Percentiles rank a stretch among this genome's conserved stretches.
Conservation (phyloP, 1,139 yeast genomes). For the Diutina catenulata region DNA sequence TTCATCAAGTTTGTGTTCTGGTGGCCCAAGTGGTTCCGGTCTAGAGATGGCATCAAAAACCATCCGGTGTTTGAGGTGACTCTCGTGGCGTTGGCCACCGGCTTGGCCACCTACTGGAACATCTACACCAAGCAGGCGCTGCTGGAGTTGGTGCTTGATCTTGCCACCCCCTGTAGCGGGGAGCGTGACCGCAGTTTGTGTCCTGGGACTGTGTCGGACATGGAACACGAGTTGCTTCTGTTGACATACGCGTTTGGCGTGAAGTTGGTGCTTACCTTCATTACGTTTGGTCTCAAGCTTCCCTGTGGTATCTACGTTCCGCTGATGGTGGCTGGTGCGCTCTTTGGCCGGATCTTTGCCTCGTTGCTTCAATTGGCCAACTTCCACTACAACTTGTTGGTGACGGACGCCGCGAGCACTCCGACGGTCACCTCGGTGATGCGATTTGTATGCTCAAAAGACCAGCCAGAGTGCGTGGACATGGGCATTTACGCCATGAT, state of each 20-base stretch:
- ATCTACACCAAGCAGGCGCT: conserved; percentile 43
- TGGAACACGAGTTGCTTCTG: conserved; percentile 21
- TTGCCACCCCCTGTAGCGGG: conserved; percentile 39
- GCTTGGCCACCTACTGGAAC: conserved; percentile 38
- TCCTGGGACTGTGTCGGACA: conserved; percentile 21
- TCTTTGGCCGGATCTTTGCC: conserved; percentile 47
- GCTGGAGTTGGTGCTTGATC: conserved; percentile 38
- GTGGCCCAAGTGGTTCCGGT: conserved; percentile 38
- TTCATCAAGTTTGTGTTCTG: conserved; percentile 39
- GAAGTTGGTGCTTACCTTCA: conserved; percentile 35
- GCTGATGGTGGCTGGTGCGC: conserved; percentile 57
- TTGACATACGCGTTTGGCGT: conserved; percentile 33
- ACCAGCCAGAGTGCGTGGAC: conserved; percentile 22
- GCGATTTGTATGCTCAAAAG: conserved; percentile 12
- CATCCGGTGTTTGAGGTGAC: conserved; percentile 40
- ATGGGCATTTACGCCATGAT: conserved; percentile 58
- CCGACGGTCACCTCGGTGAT: conserved; percentile 7
- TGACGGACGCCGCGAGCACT: no score
- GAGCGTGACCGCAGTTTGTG: conserved; percentile 25
- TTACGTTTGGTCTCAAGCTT: conserved; percentile 50
- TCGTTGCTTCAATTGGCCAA: conserved; percentile 28
- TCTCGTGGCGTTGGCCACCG: conserved; percentile 35
- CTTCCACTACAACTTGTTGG: conserved; percentile 8
- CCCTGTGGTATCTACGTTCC: conserved; percentile 65
- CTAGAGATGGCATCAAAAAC: conserved; percentile 18